phyloP scores from a whole-genome alignment of 192 early-diverging fungal species.

The Lobosporangium transversale region DNA sequence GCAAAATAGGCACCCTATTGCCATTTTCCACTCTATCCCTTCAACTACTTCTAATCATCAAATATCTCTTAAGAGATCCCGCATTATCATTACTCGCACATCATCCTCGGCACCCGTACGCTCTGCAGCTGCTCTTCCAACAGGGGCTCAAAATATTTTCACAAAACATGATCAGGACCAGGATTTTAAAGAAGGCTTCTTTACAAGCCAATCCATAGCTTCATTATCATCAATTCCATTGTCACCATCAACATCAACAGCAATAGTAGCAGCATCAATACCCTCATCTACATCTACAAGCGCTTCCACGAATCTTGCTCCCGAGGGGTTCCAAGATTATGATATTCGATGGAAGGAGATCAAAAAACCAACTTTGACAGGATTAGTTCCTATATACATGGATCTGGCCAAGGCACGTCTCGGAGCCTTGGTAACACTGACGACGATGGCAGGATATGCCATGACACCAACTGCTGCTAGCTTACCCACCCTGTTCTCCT shows the following conservation, averaged over 20 bases:
- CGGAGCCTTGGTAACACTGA: conserved; percentile 89
- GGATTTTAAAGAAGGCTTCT: conserved; percentile 14
- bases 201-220: conserved; percentile 12
- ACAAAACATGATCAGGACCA: conserved; percentile 16
- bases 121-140: conserved; percentile 16
- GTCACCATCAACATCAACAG: conserved; percentile 8
- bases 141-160: conserved; percentile 12
- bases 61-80: conserved; percentile 16
- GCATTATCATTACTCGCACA: conserved; percentile 40
- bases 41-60: neutral
- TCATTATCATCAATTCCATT: conserved; percentile 2
- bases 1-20: neutral
- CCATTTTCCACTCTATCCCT: neutral
- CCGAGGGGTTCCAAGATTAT: conserved; percentile 35
- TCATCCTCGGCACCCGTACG: conserved; percentile 20
- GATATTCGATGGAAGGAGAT: conserved; percentile 49
- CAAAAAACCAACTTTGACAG: conserved; percentile 30
- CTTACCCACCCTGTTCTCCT: conserved; percentile 75
- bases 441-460: conserved; percentile 95
- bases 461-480: conserved; percentile 80
- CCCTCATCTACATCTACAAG: too few species aligned
- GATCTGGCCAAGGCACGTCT: conserved; percentile 91
- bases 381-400: conserved; percentile 34
- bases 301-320: neutral
- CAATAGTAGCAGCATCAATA: too few species aligned